Base-by-base conservation (phyloP, 2,329 filamentous ascomycete genomes). In the Xylariaceae sp. region DNA sequence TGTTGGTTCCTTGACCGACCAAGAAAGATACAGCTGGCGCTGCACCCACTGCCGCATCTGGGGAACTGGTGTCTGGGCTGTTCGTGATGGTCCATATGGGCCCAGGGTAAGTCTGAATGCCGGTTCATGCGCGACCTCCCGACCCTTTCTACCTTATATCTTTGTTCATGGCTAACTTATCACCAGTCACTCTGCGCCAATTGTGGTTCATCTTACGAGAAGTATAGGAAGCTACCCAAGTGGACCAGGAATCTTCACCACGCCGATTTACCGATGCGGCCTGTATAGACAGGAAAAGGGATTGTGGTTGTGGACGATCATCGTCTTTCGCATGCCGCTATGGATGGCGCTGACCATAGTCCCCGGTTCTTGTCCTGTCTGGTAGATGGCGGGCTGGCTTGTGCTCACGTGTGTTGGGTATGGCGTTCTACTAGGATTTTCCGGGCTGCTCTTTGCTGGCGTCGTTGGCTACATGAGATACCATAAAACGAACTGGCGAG, bases 31-130 rank as follows among this genome's bases (percentile, higher is more conserved):
- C 59, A 85, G 80, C 41, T 99, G 94, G 94, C 83, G 89, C 58
- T 99, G 94, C 72, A 77, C 78, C 42, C 92, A 97, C 71, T 99
- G 94, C 70, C 80, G 80, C 56, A 84, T 96, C 32, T 92, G 88
- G 84, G 94, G 92, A 15, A 86, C 86, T 46, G 88, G 90, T 26
- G 90, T 96, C 8, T 99, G 94, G 94, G 92, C 89, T 46, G 92
- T 97, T 2, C 80, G 94, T 64, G 92, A 97, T 72, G 94, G 94
- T 21, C 94, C 94, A 13, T 78, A 82, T 51, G 92, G 92, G 51
- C 81, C 88, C 59, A 87, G 89, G 72, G 89, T 94, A 76, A 80
- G 88, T 68, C 15, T 13, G 53, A 29, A 39, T n/a, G 34, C 1
- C 36, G 16, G 36, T 37, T 37, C n/a, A 16, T 18, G 9, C 4